These are phyloP conservation scores for Cornus controversa DNA, from an alignment of 148 eudicot genomes.

Conservation along the genomic window DNA sequence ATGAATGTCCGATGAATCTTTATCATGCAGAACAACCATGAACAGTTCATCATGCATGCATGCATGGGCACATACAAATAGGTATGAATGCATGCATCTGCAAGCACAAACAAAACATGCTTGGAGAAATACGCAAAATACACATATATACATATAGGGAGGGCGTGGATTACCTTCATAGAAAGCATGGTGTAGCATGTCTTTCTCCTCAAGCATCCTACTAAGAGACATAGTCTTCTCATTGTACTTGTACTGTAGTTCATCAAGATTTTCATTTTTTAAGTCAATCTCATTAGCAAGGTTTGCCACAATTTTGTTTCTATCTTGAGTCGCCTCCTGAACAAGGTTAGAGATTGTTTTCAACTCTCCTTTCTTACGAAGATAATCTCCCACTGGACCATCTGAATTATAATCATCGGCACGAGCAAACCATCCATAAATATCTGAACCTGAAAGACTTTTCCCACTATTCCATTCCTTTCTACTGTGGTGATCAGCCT, in stretches of 20 bases:
- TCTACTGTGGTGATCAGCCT: conserved; percentile 54
- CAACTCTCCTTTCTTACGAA: conserved; percentile 51
- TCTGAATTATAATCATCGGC: conserved; percentile 57
- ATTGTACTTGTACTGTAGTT: conserved; percentile 50
- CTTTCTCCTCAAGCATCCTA: conserved; percentile 59
- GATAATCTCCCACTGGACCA: conserved; percentile 57
- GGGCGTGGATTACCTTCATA: conserved; percentile 38
- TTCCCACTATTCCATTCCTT: conserved; percentile 49
- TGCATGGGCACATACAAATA: not conserved
- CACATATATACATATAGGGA: not conserved
- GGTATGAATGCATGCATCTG: not conserved
- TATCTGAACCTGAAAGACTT: conserved; percentile 27
- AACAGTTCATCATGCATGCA: not conserved
- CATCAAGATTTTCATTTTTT: conserved; percentile 47
- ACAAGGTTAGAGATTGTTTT: conserved; percentile 54
- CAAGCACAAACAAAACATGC: not conserved
- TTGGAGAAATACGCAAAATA: not conserved
- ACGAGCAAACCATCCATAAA: conserved; percentile 84
- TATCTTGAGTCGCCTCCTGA: conserved; percentile 39
- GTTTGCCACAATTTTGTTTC: conserved; percentile 33
- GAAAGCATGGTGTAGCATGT: conserved; percentile 52
- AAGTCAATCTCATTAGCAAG: conserved; percentile 56
- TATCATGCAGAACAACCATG: no score
- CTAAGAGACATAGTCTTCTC: conserved; percentile 50
- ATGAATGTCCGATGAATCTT: no score